Conservation (phyloP, 2,329 filamentous ascomycete genomes). For the Colletotrichum siamense region DNA sequence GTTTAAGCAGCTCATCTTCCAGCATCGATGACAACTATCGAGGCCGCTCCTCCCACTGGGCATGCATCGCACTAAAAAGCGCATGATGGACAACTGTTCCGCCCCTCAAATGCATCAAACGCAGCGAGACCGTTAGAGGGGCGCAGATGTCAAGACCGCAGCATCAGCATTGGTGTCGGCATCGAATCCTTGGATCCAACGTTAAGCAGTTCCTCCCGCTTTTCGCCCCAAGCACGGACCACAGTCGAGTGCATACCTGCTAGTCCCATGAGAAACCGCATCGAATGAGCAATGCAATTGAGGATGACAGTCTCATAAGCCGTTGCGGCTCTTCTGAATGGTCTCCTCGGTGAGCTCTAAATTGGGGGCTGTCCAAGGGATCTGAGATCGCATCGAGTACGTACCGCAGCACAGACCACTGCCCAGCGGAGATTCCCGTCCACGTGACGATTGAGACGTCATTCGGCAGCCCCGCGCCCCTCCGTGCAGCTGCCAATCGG, state of each 20-base stretch:
- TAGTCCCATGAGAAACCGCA: background rate
- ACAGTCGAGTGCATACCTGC: background rate
- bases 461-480: background rate
- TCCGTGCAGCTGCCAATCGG: background rate
- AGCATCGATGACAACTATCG: background rate
- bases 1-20: background rate
- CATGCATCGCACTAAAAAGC: background rate
- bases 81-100: background rate
- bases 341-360: background rate
- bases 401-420: background rate
- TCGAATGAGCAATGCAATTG: background rate
- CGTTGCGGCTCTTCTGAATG: background rate
- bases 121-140: background rate
- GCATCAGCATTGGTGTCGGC: background rate
- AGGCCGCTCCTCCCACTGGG: background rate
- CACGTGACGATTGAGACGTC: conserved; percentile 1
- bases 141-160: background rate
- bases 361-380: background rate
- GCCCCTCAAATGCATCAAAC: background rate
- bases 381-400: background rate
- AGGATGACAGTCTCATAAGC: background rate
- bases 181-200: background rate
- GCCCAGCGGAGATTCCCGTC: background rate
- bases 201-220: background rate
- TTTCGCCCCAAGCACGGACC: background rate